Evolutionary conservation across 2,329 filamentous ascomycete genomes (phyloP).

Genomic region (Metarhizium brunneum): DNA sequence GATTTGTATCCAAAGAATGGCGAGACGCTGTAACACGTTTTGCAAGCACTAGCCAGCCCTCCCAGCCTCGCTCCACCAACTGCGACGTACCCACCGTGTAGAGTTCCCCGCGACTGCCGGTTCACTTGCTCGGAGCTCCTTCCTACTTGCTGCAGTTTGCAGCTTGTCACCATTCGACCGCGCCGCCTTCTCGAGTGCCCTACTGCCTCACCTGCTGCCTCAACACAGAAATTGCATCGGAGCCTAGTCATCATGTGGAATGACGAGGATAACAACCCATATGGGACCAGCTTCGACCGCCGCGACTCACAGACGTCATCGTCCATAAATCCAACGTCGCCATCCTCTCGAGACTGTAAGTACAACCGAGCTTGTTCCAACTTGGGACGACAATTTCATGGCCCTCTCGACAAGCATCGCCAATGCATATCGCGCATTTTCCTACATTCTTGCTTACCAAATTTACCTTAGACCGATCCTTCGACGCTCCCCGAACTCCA

Average conservation of each 20-base stretch:
- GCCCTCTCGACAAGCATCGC: background rate
- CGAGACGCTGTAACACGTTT: conserved; percentile 10
- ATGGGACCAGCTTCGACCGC: conserved; percentile 82
- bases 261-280: conserved; percentile 96
- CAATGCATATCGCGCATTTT: background rate
- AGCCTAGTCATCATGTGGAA: conserved; percentile 68
- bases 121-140: background rate
- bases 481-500: conserved; percentile 62
- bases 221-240: background rate
- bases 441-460: background rate
- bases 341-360: conserved; percentile 48
- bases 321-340: conserved; percentile 54
- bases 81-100: conserved; percentile 2
- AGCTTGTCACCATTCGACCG: background rate
- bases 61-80: conserved; percentile 1
- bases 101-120: conserved; percentile 3
- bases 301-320: conserved; percentile 71
- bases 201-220: background rate
- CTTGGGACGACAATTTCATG: background rate
- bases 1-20: conserved; percentile 10
- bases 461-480: conserved; percentile 26
- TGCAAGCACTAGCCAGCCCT: conserved; percentile 8
- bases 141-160: background rate
- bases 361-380: conserved; percentile 10
- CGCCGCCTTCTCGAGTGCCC: background rate